Base-by-base conservation (phyloP, 441 rosid genomes). In the Metrosideros polymorpha region DNA sequence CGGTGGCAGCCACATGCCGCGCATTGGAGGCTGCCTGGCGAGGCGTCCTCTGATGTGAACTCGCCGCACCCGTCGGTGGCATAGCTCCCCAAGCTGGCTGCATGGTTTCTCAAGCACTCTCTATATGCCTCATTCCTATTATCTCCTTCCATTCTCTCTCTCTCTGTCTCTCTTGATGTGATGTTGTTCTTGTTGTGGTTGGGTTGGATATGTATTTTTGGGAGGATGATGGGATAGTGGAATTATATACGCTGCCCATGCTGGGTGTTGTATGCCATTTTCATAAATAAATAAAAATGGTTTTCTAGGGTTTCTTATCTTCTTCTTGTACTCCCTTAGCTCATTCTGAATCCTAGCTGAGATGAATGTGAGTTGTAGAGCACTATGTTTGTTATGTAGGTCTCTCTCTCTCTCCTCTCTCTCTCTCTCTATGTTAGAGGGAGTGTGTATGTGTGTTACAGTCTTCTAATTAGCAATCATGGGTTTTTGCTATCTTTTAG, bases 1-100 rank as follows among this genome's bases (percentile, higher is more conserved):
- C 98, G 96, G 94, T 96, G 98, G 92, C 98, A 96, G 63, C 97
- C 98, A 50, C 98, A 96, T 42, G 98, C 98, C 7, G 93, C 95
- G 82, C 98, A 96, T 1, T 92, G 93, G 88, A 94, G 93, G 45
- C 90, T 77, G 25, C 87, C 83, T 2, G 90, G 90, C 59, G 89
- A 88, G 27, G 92, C 19, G 18, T 89, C 86, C 50, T 88, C 92
- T 1, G 76, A 86, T 42, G 94, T 95, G 91, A 93, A 96, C 92
- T 96, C 97, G 35, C 98, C 98, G 89, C 98, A 95, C 24, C 98
- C 98, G 88, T 95, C 98, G n/a, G 94, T 94, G 84, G 97, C 95
- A 49, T 95, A 92, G 84, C 98, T 93, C n/a, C 98, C 98, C 29
- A 96, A 89, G 88, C 92, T 93, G 50, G 98, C 98, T 42, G 98